Conservation (phyloP, 805 yeast species). For the Kodamaea laetipori region DNA sequence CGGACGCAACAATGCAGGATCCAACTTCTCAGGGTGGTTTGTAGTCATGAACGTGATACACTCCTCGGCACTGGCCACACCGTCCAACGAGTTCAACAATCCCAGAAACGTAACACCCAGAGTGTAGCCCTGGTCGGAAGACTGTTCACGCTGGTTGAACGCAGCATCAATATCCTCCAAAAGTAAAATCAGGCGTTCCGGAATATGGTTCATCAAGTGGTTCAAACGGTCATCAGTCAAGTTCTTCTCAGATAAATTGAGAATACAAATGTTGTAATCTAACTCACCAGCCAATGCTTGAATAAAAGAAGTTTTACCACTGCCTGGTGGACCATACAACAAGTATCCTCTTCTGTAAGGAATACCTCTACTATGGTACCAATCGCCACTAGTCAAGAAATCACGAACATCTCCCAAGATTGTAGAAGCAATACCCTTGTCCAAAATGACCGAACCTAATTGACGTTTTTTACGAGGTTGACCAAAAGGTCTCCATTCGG, state of each 20-base stretch:
- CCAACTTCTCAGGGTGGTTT: slow-evolving; percentile 91
- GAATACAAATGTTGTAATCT: slow-evolving; percentile 91
- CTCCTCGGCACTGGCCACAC: slow-evolving; percentile 97
- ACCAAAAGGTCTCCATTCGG: slow-evolving; percentile 98
- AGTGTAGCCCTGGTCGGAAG: slow-evolving; percentile 70
- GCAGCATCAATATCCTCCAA: slow-evolving; percentile 97
- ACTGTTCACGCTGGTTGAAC: slow-evolving; percentile 76
- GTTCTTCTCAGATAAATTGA: slow-evolving; percentile 87
- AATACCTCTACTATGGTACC: slow-evolving; percentile 97
- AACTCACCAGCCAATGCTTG: slow-evolving; percentile 96
- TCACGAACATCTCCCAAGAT: slow-evolving; percentile 76
- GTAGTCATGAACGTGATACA: slow-evolving; percentile 97
- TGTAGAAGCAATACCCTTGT: slow-evolving; percentile 65
- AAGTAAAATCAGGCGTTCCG: slow-evolving; percentile 80
- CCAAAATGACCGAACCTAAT: slow-evolving; percentile 83
- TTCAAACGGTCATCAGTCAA: slow-evolving; percentile 93
- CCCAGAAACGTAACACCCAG: slow-evolving; percentile 97
- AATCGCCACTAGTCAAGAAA: slow-evolving; percentile 74
- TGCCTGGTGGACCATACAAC: slow-evolving; percentile 95
- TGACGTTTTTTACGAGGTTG: slow-evolving; percentile 87
- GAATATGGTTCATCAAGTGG: slow-evolving; percentile 94
- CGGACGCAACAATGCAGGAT: slow-evolving; percentile 91
- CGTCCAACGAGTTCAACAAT: slow-evolving; percentile 88
- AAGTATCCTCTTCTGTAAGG: slow-evolving; percentile 95
- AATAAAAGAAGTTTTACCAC: slow-evolving; percentile 93